These are phyloP conservation scores for Calonectria henricotiae DNA, from an alignment of 2,329 filamentous ascomycete species.

Conservation along the genomic window DNA sequence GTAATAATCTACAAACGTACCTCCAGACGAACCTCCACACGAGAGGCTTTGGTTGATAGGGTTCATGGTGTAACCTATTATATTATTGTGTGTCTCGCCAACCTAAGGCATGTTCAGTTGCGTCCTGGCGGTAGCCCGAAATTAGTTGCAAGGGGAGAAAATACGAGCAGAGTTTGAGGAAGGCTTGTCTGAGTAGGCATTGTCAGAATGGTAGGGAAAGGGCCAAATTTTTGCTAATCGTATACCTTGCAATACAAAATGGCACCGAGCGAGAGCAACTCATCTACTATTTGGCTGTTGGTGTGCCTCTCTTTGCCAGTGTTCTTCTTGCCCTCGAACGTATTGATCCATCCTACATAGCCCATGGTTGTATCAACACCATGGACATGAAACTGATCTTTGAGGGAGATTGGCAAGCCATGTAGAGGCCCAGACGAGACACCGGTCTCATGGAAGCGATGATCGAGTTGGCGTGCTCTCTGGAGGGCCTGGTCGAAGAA, in stretches of 20 bases:
- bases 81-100: slow-evolving; percentile 50
- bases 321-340: slow-evolving; percentile 55
- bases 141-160: not conserved
- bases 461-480: slow-evolving; percentile 40
- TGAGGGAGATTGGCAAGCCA: slow-evolving; percentile 52
- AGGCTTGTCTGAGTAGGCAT: slow-evolving; percentile 56
- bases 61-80: slow-evolving; percentile 31
- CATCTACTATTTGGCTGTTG: slow-evolving; percentile 66
- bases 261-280: slow-evolving; percentile 66
- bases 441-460: not conserved
- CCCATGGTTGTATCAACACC: slow-evolving; percentile 73
- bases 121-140: not conserved
- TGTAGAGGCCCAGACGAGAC: slow-evolving; percentile 37
- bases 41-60: slow-evolving; percentile 25
- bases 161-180: slow-evolving; percentile 36
- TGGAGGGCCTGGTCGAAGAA: slow-evolving; percentile 40
- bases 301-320: slow-evolving; percentile 59
- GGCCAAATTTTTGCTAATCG: too few species aligned
- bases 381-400: slow-evolving; percentile 76
- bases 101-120: slow-evolving; percentile 54
- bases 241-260: slow-evolving; percentile 65
- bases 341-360: slow-evolving; percentile 64
- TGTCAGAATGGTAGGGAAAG: not conserved
- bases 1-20: slow-evolving; percentile 35
- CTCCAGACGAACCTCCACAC: slow-evolving; percentile 40